Conservation (phyloP, 306 rosid genomes). For the Prunus campanulata region DNA sequence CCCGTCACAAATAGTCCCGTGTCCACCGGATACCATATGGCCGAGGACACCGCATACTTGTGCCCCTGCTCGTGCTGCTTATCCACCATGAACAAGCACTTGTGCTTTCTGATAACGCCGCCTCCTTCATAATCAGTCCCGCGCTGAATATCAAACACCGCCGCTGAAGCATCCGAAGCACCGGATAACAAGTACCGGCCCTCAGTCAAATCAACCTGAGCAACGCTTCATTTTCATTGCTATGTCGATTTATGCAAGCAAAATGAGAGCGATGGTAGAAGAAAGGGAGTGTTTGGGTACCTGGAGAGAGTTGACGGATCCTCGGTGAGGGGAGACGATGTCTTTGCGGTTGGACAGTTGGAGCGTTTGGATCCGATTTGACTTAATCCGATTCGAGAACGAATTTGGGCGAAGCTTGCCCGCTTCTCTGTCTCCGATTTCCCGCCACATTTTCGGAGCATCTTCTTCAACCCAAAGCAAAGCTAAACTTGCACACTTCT, state of each 20-base stretch:
- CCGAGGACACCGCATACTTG: conserved; percentile 76
- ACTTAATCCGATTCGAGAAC: conserved; percentile 67
- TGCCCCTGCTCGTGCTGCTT: conserved; percentile 70
- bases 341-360: conserved; percentile 74
- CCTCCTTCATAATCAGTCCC: conserved; percentile 42
- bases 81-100: conserved; percentile 51
- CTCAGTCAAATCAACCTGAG: conserved; percentile 81
- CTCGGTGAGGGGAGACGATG: conserved; percentile 71
- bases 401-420: conserved; percentile 56
- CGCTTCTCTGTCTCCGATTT: conserved; percentile 83
- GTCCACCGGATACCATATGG: conserved; percentile 92
- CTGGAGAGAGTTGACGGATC: conserved; percentile 84
- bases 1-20: conserved; percentile 86
- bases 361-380: conserved; percentile 53
- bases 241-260: not conserved
- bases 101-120: conserved; percentile 56
- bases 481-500: not conserved
- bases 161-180: conserved; percentile 77
- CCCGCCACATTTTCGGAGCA: conserved; percentile 91
- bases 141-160: conserved; percentile 75
- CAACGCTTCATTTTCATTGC: not conserved
- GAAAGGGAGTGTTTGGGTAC: conserved; percentile 14
- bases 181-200: conserved; percentile 75
- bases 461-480: conserved; percentile 35
- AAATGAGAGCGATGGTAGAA: not conserved